A percentile compares a stretch with the other conserved stretches of the same genome.
Conservation (phyloP, 345 rosid species). For the Anacardium occidentale region DNA sequence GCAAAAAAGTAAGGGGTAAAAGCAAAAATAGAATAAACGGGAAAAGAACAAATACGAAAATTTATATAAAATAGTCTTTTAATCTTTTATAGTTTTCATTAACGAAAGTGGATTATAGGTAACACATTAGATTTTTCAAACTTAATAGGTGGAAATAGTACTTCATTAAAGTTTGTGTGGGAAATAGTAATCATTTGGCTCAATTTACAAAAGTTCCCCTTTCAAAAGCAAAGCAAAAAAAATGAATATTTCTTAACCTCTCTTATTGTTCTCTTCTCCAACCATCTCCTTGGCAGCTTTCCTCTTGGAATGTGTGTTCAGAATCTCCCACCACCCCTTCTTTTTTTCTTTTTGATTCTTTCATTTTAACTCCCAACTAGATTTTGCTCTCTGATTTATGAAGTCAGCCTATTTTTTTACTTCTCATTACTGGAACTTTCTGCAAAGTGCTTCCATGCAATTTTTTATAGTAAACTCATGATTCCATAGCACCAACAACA, state of each 20-base stretch:
- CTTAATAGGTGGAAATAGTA: too few relatives aligned
- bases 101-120: too few relatives aligned
- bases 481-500: slow-evolving; percentile 23
- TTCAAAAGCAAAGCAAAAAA: slow-evolving; percentile 25
- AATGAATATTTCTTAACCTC: slow-evolving; percentile 38
- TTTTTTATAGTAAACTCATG: slow-evolving; percentile 23
- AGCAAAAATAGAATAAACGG: too few relatives aligned
- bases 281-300: slow-evolving; percentile 53
- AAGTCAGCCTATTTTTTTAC: slow-evolving; percentile 14
- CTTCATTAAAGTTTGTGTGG: too few relatives aligned
- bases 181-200: too few relatives aligned
- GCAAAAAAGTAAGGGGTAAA: too few relatives aligned
- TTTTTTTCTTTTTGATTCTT: neutral
- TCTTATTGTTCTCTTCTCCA: slow-evolving; percentile 31
- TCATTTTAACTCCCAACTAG: slow-evolving; percentile 12
- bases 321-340: slow-evolving; percentile 29
- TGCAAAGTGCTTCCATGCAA: slow-evolving; percentile 36
- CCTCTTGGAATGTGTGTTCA: slow-evolving; percentile 56
- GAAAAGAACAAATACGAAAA: too few relatives aligned
- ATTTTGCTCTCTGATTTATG: slow-evolving; percentile 21
- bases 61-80: too few relatives aligned
- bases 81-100: too few relatives aligned
- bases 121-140: too few relatives aligned
- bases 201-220: slow-evolving; percentile 19
- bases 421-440: slow-evolving; percentile 12